phyloP scores from a whole-genome alignment of 2,329 filamentous ascomycete genomes.

The Phialocephala sp. region DNA sequence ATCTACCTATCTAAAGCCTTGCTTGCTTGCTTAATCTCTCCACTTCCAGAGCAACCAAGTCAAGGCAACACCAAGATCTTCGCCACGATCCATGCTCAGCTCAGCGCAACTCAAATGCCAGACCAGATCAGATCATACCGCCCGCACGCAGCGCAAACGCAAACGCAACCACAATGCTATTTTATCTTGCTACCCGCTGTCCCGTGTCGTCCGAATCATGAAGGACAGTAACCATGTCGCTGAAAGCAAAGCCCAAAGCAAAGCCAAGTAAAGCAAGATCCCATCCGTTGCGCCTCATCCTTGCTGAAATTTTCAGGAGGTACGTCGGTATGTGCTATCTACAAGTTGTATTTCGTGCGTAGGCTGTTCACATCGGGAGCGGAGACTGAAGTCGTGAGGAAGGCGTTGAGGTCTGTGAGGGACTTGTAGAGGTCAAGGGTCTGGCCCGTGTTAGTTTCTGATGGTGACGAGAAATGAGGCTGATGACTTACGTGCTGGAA shows the following conservation, averaged over 20 bases:
- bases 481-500: conserved; percentile 39
- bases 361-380: conserved; percentile 36
- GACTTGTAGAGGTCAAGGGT: conserved; percentile 59
- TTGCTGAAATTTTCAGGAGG: conserved; percentile 9
- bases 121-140: conserved; percentile 15
- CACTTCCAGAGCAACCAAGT: not conserved
- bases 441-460: conserved; percentile 42
- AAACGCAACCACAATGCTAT: conserved; percentile 18
- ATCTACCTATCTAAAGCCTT: conserved; percentile 13
- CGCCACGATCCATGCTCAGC: not conserved
- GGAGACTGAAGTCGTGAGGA: conserved; percentile 45
- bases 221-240: conserved; percentile 11
- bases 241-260: conserved; percentile 8
- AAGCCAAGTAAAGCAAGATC: not conserved
- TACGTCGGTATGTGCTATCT: conserved; percentile 32
- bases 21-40: not conserved
- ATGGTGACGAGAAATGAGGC: not conserved
- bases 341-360: conserved; percentile 42
- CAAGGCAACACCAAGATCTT: not conserved
- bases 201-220: conserved; percentile 2
- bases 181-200: conserved; percentile 8
- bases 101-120: conserved; percentile 7
- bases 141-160: not conserved
- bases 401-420: conserved; percentile 59
- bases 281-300: conserved; percentile 15